Conservation (phyloP, 768 basidiomycete genomes). For the Kwoniella bestiolae region DNA sequence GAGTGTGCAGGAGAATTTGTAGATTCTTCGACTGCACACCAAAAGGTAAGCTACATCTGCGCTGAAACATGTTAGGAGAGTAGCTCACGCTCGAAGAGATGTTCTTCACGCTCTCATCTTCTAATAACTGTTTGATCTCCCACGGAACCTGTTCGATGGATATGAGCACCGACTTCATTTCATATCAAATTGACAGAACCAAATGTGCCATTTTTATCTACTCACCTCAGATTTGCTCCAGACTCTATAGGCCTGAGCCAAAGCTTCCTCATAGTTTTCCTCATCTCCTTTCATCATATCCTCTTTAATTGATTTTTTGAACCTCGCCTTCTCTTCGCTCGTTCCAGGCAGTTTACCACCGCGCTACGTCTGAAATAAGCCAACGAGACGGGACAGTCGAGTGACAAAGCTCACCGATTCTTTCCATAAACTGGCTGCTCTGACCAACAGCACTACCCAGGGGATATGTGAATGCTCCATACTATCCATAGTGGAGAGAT, state of each 20-base stretch:
- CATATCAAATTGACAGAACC: too few species aligned
- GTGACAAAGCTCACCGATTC: constrained; percentile 62
- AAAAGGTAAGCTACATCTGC: neutral
- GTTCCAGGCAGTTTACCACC: constrained; percentile 65
- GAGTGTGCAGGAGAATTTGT: constrained; percentile 75
- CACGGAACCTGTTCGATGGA: constrained; percentile 64
- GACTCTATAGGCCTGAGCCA: constrained; percentile 80
- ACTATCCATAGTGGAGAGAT: constrained; percentile 78
- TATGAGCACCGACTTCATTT: neutral
- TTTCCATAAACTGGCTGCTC: constrained; percentile 82
- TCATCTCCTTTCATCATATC: constrained; percentile 80
- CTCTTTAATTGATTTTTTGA: constrained; percentile 69
- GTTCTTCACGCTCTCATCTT: constrained; percentile 64
- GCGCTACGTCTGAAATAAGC: constrained; percentile 62
- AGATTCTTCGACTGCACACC: constrained; percentile 66
- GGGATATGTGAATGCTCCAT: constrained; percentile 90
- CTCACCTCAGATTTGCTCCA: constrained; percentile 67
- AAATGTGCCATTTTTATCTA: constrained; percentile 4
- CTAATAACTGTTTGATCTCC: constrained; percentile 69
- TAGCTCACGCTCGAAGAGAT: constrained; percentile 58
- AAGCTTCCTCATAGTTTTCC: constrained; percentile 97
- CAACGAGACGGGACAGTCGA: neutral
- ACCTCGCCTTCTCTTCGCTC: constrained; percentile 62
- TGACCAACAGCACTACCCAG: constrained; percentile 84
- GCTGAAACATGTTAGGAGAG: neutral